These are phyloP conservation scores for Hyphodiscus hymeniophilus DNA, from an alignment of 495 filamentous ascomycete species.

Conservation along the genomic window DNA sequence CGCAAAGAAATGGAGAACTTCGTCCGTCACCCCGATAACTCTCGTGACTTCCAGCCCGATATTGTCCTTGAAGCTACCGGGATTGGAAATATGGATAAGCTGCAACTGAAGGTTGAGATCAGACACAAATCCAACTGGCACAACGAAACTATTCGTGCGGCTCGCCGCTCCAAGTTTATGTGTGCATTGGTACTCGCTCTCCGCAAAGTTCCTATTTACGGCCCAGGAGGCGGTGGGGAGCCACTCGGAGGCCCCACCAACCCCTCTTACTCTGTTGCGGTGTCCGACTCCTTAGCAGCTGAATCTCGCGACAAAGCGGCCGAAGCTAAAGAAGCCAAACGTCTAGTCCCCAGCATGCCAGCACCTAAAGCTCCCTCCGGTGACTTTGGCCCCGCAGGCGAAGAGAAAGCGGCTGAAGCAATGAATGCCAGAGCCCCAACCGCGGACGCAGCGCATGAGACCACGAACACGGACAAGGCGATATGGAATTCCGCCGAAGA, in stretches of 20 bases:
- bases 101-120: slow-evolving; percentile 75
- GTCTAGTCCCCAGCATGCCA: slow-evolving; percentile 40
- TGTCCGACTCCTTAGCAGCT: slow-evolving; percentile 55
- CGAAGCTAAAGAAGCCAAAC: slow-evolving; percentile 52
- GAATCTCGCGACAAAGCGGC: slow-evolving; percentile 50
- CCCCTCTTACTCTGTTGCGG: slow-evolving; percentile 65
- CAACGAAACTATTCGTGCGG: slow-evolving; percentile 74
- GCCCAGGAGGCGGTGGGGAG: slow-evolving; percentile 64
- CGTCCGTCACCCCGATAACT: slow-evolving; percentile 78
- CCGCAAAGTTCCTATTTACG: slow-evolving; percentile 78
- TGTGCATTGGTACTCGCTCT: slow-evolving; percentile 84
- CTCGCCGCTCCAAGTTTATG: slow-evolving; percentile 92
- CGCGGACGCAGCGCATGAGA: slow-evolving; percentile 9
- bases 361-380: not conserved
- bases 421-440: slow-evolving; percentile 15
- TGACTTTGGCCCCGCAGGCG: slow-evolving; percentile 5
- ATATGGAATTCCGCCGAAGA: not conserved
- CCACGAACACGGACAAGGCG: not conserved
- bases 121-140: slow-evolving; percentile 96
- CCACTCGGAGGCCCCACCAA: slow-evolving; percentile 58
- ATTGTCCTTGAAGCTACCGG: slow-evolving; percentile 69
- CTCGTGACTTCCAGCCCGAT: slow-evolving; percentile 83
- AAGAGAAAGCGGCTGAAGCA: slow-evolving; percentile 10
- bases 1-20: slow-evolving; percentile 76
- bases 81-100: slow-evolving; percentile 80